phyloP scores from a whole-genome alignment of 768 basidiomycete species.

The Sarcodon aspratus region DNA sequence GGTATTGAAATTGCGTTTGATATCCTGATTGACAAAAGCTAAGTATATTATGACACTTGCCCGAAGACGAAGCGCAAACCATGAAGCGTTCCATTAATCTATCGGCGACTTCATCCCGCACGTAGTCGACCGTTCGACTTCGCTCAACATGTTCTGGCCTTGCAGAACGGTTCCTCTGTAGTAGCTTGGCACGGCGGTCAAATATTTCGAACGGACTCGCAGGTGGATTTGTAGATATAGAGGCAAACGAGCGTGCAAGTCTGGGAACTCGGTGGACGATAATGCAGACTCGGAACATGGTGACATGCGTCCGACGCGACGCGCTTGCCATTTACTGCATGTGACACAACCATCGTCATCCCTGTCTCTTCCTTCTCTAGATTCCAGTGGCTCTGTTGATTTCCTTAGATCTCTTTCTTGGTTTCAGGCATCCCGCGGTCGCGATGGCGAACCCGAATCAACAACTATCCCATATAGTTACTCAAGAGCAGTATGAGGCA shows the following conservation, averaged over 20 bases:
- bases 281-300: neutral
- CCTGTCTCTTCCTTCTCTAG: no score
- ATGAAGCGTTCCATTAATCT: conserved; percentile 83
- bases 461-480: conserved; percentile 3
- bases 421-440: no score
- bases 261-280: neutral
- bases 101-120: conserved; percentile 85
- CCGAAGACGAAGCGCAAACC: conserved; percentile 29
- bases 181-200: conserved; percentile 66
- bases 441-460: no score
- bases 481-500: conserved; percentile 16
- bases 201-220: conserved; percentile 76
- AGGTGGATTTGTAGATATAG: conserved; percentile 32
- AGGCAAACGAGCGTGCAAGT: conserved; percentile 29
- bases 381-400: no score
- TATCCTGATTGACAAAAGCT: conserved; percentile 49
- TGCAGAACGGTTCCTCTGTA: conserved; percentile 72
- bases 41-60: conserved; percentile 1
- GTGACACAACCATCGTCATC: no score
- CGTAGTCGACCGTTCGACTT: conserved; percentile 81
- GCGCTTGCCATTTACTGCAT: no score
- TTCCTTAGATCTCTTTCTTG: no score
- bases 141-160: conserved; percentile 38
- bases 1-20: conserved; percentile 70
- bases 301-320: neutral